Conservation (phyloP, 805 yeast genomes). For the Candida cerambycidarum region DNA sequence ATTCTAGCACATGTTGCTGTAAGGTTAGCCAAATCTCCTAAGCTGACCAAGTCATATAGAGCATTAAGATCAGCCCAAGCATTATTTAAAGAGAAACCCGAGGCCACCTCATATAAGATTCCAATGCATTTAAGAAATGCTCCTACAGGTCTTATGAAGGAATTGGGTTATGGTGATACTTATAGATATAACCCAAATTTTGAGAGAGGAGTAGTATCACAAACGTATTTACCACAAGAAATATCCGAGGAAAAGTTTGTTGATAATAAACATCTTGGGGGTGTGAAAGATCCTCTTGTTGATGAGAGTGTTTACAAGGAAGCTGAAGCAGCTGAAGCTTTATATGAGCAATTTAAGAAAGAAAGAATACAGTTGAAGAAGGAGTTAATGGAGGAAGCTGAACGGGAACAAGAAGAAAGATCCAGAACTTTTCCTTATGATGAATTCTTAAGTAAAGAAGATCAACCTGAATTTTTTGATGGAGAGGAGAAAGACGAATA, state of each 20-base stretch:
- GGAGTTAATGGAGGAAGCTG: constrained; percentile 9
- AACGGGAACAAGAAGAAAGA: constrained; percentile 5
- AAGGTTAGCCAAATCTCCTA: constrained; percentile 81
- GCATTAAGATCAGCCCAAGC: constrained; percentile 71
- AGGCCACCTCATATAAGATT: constrained; percentile 58
- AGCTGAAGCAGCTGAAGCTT: constrained; percentile 16
- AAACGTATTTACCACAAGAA: constrained; percentile 71
- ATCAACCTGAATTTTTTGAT: constrained; percentile 41
- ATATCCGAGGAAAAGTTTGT: constrained; percentile 47
- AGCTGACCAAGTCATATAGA: constrained; percentile 82
- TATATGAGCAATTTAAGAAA: constrained; percentile 21
- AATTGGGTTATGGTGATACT: constrained; percentile 77
- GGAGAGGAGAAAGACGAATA: constrained; percentile 28
- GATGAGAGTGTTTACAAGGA: constrained; percentile 13
- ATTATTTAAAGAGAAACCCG: constrained; percentile 56
- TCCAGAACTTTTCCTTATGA: constrained; percentile 22
- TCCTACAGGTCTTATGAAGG: constrained; percentile 88
- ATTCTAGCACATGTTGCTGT: constrained; percentile 90
- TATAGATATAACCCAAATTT: constrained; percentile 90
- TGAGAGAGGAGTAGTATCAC: constrained; percentile 68
- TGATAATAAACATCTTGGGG: constrained; percentile 58
- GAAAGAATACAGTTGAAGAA: constrained; percentile 11
- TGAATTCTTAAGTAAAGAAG: constrained; percentile 35
- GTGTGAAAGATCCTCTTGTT: constrained; percentile 19
- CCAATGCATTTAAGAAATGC: constrained; percentile 91